Conservation (phyloP, 345 rosid genomes). For the Lepidium sativum region DNA sequence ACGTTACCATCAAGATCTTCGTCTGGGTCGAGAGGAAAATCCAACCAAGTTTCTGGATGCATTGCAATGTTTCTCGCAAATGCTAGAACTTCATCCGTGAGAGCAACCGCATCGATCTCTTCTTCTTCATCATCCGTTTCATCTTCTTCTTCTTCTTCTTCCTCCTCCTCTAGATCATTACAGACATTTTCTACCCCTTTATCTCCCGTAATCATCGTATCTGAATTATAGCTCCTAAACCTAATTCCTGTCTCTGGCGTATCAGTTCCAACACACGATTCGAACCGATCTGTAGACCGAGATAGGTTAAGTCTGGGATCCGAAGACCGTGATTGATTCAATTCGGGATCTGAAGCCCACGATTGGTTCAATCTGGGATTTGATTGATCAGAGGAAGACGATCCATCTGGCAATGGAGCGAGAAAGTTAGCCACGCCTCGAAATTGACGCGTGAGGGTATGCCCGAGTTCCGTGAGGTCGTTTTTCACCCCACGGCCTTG, state of each 20-base stretch:
- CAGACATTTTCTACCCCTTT: constrained; percentile 28
- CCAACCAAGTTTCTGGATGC: constrained; percentile 97
- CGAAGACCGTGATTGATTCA: constrained; percentile 10
- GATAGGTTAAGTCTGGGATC: constrained; percentile 8
- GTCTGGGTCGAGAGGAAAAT: constrained; percentile 65
- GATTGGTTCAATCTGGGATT: constrained; percentile 5
- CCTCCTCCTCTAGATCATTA: constrained; percentile 55
- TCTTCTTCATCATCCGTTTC: constrained; percentile 34
- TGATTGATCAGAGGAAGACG: constrained; percentile 16
- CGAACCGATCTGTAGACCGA: constrained; percentile 21
- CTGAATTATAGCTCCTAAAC: constrained; percentile 58
- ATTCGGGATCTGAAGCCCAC: constrained; percentile 22
- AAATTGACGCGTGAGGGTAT: constrained; percentile 67
- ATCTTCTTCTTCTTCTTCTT: constrained; percentile 26
- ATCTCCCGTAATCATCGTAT: constrained; percentile 25
- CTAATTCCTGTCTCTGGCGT: constrained; percentile 61
- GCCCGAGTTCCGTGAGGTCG: constrained; percentile 71
- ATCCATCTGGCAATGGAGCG: constrained; percentile 58
- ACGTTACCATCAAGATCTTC: constrained; percentile 62
- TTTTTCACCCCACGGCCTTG: constrained; percentile 66
- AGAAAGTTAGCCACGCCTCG: constrained; percentile 95
- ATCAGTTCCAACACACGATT: constrained; percentile 47
- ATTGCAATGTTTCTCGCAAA: constrained; percentile 75
- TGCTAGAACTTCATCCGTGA: constrained; percentile 70
- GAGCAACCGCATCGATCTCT: constrained; percentile 50